Conservation (phyloP, 2,329 filamentous ascomycete genomes). For the Coniosporium tulheliwenetii region DNA sequence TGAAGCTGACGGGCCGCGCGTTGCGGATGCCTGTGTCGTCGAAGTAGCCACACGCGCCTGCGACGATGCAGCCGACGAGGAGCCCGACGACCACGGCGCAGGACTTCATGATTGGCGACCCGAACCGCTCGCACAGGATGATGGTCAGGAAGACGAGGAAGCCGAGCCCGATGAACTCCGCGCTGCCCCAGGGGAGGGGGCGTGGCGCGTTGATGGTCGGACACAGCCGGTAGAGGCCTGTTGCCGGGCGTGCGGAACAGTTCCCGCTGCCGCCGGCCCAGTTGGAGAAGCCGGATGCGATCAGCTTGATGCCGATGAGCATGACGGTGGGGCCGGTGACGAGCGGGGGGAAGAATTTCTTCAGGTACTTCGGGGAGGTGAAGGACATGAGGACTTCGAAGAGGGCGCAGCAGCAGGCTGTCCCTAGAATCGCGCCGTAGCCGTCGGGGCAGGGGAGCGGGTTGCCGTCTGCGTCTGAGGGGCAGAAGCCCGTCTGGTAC, state of each 20-base stretch:
- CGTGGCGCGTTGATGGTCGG: slow-evolving; percentile 53
- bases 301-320: slow-evolving; percentile 58
- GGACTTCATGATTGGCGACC: slow-evolving; percentile 72
- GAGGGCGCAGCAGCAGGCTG: slow-evolving; percentile 30
- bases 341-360: slow-evolving; percentile 64
- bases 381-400: slow-evolving; percentile 64
- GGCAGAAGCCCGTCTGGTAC: slow-evolving; percentile 59
- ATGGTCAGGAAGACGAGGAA: slow-evolving; percentile 71
- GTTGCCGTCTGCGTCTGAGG: slow-evolving; percentile 43
- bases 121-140: slow-evolving; percentile 66
- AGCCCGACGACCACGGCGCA: slow-evolving; percentile 62
- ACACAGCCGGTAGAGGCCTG: slow-evolving; percentile 46
- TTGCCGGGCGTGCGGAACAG: slow-evolving; percentile 27
- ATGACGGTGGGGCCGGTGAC: slow-evolving; percentile 54
- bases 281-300: slow-evolving; percentile 55
- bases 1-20: slow-evolving; percentile 57
- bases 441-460: slow-evolving; percentile 58
- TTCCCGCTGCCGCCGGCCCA: slow-evolving; percentile 64
- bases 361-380: slow-evolving; percentile 50
- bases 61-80: slow-evolving; percentile 63
- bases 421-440: slow-evolving; percentile 63
- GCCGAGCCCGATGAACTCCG: slow-evolving; percentile 64
- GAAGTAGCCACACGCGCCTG: slow-evolving; percentile 64
- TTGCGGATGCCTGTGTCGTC: slow-evolving; percentile 54
- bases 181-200: slow-evolving; percentile 59